Percentiles rank a stretch among this genome's conserved stretches.
phyloP scores from a whole-genome alignment of 129 eudicot species.

The Flaveria ramosissima region DNA sequence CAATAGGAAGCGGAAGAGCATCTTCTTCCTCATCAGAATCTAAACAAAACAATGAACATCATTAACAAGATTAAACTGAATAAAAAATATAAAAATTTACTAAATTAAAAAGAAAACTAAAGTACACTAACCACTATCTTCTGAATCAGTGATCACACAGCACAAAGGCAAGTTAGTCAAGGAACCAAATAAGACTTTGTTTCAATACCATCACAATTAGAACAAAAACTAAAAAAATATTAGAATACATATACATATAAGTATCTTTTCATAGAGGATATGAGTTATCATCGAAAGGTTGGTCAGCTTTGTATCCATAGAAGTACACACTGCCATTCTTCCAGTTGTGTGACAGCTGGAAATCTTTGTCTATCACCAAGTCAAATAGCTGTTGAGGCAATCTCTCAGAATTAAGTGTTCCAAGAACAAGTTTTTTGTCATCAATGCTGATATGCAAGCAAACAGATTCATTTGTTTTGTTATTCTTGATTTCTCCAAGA shows the following conservation, averaged over 20 bases:
- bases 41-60: conserved; percentile 7
- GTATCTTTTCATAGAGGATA: conserved; percentile 50
- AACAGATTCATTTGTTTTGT: conserved; percentile 54
- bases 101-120: not conserved
- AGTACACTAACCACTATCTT: conserved; percentile 43
- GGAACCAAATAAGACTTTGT: conserved; percentile 28
- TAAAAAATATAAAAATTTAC: not conserved
- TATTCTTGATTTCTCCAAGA: conserved; percentile 70
- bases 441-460: conserved; percentile 52
- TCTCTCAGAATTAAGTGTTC: conserved; percentile 64
- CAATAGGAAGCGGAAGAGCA: conserved; percentile 36
- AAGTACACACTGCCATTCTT: conserved; percentile 77
- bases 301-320: conserved; percentile 66
- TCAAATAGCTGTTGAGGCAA: conserved; percentile 78
- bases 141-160: conserved; percentile 40
- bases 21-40: conserved; percentile 64
- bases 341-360: conserved; percentile 74
- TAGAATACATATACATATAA: not conserved
- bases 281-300: conserved; percentile 56
- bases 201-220: not conserved
- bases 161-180: conserved; percentile 41
- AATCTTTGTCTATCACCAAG: conserved; percentile 73
- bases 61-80: not conserved
- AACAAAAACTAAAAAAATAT: not conserved
- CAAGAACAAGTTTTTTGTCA: conserved; percentile 71